Evolutionary conservation across 1,284 basidiomycete species (phyloP).

Genomic region (Pisolithus thermaeus): DNA sequence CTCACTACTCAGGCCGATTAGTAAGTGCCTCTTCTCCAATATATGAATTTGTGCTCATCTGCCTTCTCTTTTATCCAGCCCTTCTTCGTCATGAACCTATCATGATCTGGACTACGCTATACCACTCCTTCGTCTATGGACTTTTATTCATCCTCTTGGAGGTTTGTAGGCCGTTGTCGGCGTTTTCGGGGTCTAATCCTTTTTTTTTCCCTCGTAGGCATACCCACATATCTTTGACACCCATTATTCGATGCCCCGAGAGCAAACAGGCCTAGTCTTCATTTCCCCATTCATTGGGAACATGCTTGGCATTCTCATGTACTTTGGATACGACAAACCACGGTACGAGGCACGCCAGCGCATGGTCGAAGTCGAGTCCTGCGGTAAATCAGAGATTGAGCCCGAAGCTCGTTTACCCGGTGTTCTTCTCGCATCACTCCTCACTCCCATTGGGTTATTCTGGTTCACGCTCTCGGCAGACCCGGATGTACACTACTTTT

Average conservation of each 20-base stretch:
- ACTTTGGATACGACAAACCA: conserved; percentile 20
- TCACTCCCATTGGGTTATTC: conserved; percentile 23
- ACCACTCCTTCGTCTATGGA: conserved; percentile 22
- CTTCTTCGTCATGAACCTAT: conserved; percentile 22
- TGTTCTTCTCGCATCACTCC: conserved; percentile 15
- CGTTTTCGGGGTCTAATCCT: neutral
- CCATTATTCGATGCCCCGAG: conserved; percentile 20
- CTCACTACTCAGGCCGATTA: conserved; percentile 16
- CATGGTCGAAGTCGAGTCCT: conserved; percentile 7
- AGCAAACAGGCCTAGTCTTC: conserved; percentile 19
- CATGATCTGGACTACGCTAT: conserved; percentile 20
- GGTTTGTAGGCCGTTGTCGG: conserved; percentile 4
- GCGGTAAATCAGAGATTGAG: conserved; percentile 11
- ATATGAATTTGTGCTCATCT: neutral
- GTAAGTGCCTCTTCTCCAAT: conserved; percentile 7
- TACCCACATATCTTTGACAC: conserved; percentile 21
- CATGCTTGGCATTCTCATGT: conserved; percentile 19
- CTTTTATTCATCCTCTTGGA: conserved; percentile 25
- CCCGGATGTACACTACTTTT: conserved; percentile 14
- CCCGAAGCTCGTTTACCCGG: conserved; percentile 23
- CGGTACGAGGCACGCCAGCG: conserved; percentile 13
- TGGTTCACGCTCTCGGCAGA: conserved; percentile 23
- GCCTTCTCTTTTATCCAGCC: conserved; percentile 1
- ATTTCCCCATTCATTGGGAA: conserved; percentile 22
- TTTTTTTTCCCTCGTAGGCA: conserved; percentile 10